Base-by-base conservation (phyloP, 2,329 filamentous ascomycete genomes). In the Aspergillus vadensis region DNA sequence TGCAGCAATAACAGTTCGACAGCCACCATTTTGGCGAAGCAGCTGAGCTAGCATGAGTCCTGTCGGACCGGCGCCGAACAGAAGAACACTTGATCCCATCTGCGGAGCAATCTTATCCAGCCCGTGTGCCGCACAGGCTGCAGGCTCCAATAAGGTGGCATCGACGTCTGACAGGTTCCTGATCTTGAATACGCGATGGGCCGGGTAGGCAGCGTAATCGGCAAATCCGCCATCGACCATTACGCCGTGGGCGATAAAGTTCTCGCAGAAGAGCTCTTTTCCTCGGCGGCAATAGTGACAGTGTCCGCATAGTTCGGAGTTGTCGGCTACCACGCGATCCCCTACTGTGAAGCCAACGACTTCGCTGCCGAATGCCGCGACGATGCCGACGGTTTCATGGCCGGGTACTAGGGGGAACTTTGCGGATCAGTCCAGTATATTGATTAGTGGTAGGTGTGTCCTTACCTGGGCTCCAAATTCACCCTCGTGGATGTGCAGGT, bases 211-310 rank as follows among this genome's bases (percentile, higher is more conserved):
- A 62, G 81, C 83, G 80, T 90, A 91, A 74, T 91, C 88, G 53
- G 88, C 89, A 68, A 91, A 91, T 25, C 88, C 88, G 67, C 88
- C 88, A 63, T 88, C 85, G 75, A 90, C 81, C 72, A 72, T 73
- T 30, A 75, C 75, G 63, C 72, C 87, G 65, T 89, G 87, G n/a
- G 86, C 86, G 65, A 86, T 83, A 74, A 89, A 88, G 70, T 88
- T 82, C 75, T 90, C 87, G 74, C 88, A 91, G 58, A 90, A 83
- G 47, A 91, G 77, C 27, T 85, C 81, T 71, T 90, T 83, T 55
- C 88, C 87, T 58, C 87, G 85, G 64, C 86, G 85, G 79, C 88
- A 91, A 79, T 90, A 90, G 81, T 89, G 90, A 78, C 88, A 91
- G 74, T 87, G 84, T 48, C 85, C 85, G 76, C 88, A 91, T 47